Conservation (phyloP, 139 green algal genomes). For the Coelastrella sp. region DNA sequence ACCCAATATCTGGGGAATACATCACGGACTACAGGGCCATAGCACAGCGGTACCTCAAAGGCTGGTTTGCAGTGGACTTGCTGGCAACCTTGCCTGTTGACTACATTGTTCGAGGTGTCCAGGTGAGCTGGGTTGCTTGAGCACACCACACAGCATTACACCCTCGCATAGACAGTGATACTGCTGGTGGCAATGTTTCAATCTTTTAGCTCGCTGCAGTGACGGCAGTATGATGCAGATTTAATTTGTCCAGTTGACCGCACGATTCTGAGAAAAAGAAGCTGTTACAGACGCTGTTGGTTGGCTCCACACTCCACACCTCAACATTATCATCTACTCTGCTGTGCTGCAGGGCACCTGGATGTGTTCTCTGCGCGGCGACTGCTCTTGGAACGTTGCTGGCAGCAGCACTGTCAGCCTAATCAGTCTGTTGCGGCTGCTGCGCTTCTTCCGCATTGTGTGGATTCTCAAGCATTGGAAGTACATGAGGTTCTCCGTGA, state of each 20-base stretch:
- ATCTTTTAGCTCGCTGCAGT: no score
- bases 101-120: constrained; percentile 60
- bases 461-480: constrained; percentile 76
- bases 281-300: no score
- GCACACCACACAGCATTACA: no score
- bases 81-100: constrained; percentile 74
- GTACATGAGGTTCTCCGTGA: constrained; percentile 55
- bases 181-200: no score
- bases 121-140: constrained; percentile 46
- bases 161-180: no score
- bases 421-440: constrained; percentile 58
- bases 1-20: constrained; percentile 55
- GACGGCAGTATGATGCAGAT: no score
- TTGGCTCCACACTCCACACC: no score
- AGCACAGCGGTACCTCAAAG: constrained; percentile 43
- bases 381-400: constrained; percentile 44
- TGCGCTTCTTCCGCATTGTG: constrained; percentile 66
- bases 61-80: constrained; percentile 76
- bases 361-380: constrained; percentile 53
- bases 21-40: constrained; percentile 56
- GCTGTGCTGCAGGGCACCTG: constrained; percentile 57
- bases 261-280: no score
- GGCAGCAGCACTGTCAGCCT: not conserved
- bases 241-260: no score
- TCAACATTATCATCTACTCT: not conserved